phyloP scores from a whole-genome alignment of 495 filamentous ascomycete genomes.

The Elasticomyces elasticus region DNA sequence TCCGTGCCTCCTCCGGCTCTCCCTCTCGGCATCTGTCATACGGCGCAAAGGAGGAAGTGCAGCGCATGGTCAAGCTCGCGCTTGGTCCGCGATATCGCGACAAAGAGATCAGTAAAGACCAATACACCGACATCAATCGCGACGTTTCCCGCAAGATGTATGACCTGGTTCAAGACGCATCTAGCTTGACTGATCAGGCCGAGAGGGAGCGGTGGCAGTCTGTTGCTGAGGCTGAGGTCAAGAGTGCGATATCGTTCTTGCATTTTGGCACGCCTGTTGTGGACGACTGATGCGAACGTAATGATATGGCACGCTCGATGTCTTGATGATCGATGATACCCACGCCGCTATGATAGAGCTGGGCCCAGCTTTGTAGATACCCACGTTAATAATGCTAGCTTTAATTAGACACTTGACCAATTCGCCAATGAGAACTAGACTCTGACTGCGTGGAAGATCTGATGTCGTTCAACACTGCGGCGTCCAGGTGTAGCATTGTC shows the following conservation, averaged over 20 bases:
- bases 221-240: conserved; percentile 64
- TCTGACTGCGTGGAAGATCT: too few relatives aligned
- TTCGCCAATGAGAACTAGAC: neutral
- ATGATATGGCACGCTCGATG: neutral
- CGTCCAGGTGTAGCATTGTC: too few relatives aligned
- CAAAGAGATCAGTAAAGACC: conserved; percentile 61
- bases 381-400: neutral
- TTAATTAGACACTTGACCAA: neutral
- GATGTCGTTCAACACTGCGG: too few relatives aligned
- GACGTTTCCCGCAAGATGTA: conserved; percentile 77
- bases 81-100: conserved; percentile 65
- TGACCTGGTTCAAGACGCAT: conserved; percentile 57
- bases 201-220: conserved; percentile 55
- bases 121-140: conserved; percentile 81
- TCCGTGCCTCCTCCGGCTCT: conserved; percentile 27
- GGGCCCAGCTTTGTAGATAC: conserved; percentile 9
- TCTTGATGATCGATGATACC: neutral
- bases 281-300: neutral
- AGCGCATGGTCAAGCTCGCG: conserved; percentile 65
- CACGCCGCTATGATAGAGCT: neutral
- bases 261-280: neutral
- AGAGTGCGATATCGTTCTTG: conserved; percentile 44
- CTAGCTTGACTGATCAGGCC: conserved; percentile 44
- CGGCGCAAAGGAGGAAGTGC: conserved; percentile 69
- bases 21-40: conserved; percentile 44